A percentile compares a stretch with the other conserved stretches of the same genome.
Conservation (phyloP, 2,329 filamentous ascomycete species). For the Monilinia laxa region DNA sequence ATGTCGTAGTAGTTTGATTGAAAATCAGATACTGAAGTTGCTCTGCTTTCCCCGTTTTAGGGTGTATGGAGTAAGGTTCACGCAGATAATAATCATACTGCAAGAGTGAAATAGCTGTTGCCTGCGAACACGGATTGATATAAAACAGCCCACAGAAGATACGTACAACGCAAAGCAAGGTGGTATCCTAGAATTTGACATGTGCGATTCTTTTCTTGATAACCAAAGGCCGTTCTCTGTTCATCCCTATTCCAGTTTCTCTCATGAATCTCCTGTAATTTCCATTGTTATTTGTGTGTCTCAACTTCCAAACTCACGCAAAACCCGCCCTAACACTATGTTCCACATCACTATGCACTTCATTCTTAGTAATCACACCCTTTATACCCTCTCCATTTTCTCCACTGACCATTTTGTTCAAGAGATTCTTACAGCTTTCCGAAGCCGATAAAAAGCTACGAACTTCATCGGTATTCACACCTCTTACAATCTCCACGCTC, state of each 20-base stretch:
- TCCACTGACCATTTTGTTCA: neutral
- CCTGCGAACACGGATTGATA: neutral
- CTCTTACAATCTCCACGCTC: neutral
- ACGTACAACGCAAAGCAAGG: neutral
- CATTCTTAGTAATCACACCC: neutral
- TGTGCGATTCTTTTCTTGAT: neutral
- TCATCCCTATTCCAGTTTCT: neutral
- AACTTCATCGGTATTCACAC: too few relatives aligned
- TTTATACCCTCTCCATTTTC: neutral
- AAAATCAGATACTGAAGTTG: neutral
- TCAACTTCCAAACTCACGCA: neutral
- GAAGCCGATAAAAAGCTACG: neutral
- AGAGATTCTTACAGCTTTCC: neutral
- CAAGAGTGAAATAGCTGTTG: neutral
- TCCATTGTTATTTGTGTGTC: neutral
- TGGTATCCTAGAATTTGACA: neutral
- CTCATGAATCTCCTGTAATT: neutral
- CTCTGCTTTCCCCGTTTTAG: accelerated
- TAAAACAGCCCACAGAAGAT: neutral
- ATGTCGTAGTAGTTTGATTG: neutral
- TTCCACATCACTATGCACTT: accelerated
- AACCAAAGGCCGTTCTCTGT: neutral
- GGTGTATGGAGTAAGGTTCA: neutral
- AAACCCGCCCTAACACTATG: too few relatives aligned
- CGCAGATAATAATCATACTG: neutral